phyloP scores from a whole-genome alignment of 352 stramenopile genomes.

The Pythium monospermum region DNA sequence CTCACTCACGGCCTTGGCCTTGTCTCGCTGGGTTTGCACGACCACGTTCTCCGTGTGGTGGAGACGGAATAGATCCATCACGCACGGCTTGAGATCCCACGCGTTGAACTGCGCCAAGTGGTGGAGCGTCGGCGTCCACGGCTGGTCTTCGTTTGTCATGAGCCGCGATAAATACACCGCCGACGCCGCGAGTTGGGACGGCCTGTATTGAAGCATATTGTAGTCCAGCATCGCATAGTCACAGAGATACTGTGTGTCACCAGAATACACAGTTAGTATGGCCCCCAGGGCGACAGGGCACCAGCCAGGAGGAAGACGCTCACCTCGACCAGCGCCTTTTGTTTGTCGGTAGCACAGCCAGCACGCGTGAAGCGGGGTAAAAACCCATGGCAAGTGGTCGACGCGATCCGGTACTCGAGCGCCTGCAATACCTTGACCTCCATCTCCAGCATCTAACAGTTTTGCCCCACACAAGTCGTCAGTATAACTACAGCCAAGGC shows the following conservation, averaged over 20 bases:
- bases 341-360: conserved; percentile 48
- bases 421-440: conserved; percentile 69
- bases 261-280: conserved; percentile 8
- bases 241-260: conserved; percentile 61
- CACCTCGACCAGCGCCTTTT: conserved; percentile 61
- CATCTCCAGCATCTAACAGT: conserved; percentile 86
- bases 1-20: conserved; percentile 78
- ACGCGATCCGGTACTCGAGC: conserved; percentile 70
- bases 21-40: conserved; percentile 59
- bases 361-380: conserved; percentile 55
- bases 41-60: conserved; percentile 57
- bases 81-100: conserved; percentile 57
- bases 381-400: conserved; percentile 75
- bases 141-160: conserved; percentile 52
- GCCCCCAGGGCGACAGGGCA: too few species aligned
- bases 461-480: too few species aligned
- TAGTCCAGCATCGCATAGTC: conserved; percentile 68
- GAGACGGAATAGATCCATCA: conserved; percentile 58
- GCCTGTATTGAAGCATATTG: conserved; percentile 67
- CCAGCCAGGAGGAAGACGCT: conserved; percentile 4
- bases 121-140: conserved; percentile 78
- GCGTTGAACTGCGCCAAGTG: conserved; percentile 76
- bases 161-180: conserved; percentile 71
- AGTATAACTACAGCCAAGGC: not conserved
- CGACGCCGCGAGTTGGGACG: conserved; percentile 64